Conservation (phyloP, 1,139 yeast species). For the Zygosaccharomyces sapae region DNA sequence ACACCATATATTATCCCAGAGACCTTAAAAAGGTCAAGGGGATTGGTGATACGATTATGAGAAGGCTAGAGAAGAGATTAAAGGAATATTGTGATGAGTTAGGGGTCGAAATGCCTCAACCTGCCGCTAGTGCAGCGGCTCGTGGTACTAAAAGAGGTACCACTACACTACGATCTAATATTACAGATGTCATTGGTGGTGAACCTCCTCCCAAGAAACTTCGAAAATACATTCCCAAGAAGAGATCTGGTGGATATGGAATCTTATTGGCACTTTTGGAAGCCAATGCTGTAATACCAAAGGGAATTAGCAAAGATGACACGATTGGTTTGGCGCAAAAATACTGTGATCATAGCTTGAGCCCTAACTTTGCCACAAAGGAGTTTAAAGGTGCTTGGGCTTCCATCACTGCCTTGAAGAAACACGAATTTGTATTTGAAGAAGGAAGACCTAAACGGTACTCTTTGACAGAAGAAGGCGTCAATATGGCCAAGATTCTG, state of each 20-base stretch:
- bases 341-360: conserved; percentile 64
- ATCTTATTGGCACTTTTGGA: conserved; percentile 62
- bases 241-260: conserved; percentile 84
- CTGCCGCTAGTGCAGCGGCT: conserved; percentile 2
- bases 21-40: conserved; percentile 34
- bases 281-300: conserved; percentile 43
- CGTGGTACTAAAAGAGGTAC: conserved; percentile 14
- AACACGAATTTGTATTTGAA: conserved; percentile 53
- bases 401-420: conserved; percentile 58
- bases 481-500: conserved; percentile 56
- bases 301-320: conserved; percentile 59
- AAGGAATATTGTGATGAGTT: conserved; percentile 22
- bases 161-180: conserved; percentile 16
- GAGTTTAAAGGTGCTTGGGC: conserved; percentile 79
- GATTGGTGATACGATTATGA: conserved; percentile 32
- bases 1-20: conserved; percentile 23
- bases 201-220: conserved; percentile 32
- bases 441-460: conserved; percentile 61
- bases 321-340: conserved; percentile 54
- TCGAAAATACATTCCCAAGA: conserved; percentile 64
- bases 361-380: conserved; percentile 54
- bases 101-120: conserved; percentile 14
- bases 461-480: conserved; percentile 70
- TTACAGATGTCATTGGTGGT: conserved; percentile 4
- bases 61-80: conserved; percentile 24